phyloP scores from a whole-genome alignment of 331 rosid species.

The Erythrophleum ivorense region DNA sequence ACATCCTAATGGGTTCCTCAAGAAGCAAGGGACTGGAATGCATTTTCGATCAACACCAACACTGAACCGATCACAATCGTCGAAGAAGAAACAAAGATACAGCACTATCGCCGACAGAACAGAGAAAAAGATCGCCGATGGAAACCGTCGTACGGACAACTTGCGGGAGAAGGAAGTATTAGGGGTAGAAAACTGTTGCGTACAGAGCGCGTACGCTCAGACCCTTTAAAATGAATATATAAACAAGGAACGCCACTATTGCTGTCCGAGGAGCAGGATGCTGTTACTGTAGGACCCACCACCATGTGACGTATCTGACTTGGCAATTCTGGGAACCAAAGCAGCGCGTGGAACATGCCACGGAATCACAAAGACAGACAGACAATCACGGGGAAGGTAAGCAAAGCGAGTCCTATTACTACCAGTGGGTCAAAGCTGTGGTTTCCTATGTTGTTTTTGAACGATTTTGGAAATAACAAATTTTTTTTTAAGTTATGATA shows the following conservation, averaged over 20 bases:
- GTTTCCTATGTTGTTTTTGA: neutral
- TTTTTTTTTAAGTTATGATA: no score
- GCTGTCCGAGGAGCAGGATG: neutral
- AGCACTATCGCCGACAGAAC: neutral
- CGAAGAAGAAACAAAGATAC: neutral
- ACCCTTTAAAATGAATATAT: neutral
- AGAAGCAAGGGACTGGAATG: conserved; percentile 58
- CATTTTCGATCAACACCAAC: conserved; percentile 46
- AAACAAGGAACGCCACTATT: neutral
- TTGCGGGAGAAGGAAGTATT: neutral
- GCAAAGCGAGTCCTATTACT: neutral
- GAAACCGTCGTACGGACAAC: neutral
- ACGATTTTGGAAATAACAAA: no score
- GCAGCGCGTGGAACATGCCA: neutral
- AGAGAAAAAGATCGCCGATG: neutral
- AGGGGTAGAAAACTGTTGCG: neutral
- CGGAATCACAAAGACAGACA: neutral
- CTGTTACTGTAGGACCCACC: neutral
- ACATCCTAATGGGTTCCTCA: conserved; percentile 76
- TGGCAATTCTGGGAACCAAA: neutral
- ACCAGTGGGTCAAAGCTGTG: neutral
- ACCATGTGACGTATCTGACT: neutral
- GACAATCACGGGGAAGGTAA: neutral
- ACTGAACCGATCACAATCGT: neutral
- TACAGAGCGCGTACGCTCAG: neutral